Evolutionary conservation across 495 filamentous ascomycete genomes (phyloP).

Genomic region (Penicillium diatomitis): DNA sequence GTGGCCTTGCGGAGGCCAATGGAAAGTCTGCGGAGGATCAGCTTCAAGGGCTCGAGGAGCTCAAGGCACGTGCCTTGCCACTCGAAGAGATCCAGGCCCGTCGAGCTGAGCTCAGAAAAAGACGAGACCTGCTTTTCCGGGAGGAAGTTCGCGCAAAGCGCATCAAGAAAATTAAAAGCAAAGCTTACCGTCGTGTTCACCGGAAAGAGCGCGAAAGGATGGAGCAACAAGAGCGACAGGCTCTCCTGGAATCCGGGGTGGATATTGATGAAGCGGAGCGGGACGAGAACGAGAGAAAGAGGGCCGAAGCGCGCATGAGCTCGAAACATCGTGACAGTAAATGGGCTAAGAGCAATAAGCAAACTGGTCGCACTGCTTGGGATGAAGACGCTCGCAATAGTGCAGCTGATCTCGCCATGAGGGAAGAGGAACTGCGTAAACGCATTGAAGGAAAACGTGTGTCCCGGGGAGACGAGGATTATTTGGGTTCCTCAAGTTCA

Average conservation of each 20-base stretch:
- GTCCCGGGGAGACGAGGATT: slow-evolving; percentile 40
- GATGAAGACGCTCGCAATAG: slow-evolving; percentile 72
- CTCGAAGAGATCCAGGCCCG: slow-evolving; percentile 66
- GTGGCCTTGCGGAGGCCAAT: slow-evolving; percentile 54
- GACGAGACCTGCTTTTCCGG: slow-evolving; percentile 80
- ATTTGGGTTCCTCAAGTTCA: slow-evolving; percentile 37
- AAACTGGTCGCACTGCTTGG: slow-evolving; percentile 69
- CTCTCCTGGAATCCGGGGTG: slow-evolving; percentile 59
- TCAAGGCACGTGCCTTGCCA: slow-evolving; percentile 55
- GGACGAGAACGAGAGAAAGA: slow-evolving; percentile 65
- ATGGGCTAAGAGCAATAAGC: slow-evolving; percentile 85
- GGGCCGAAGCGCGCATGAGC: slow-evolving; percentile 85
- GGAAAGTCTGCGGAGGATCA: slow-evolving; percentile 55
- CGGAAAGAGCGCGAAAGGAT: slow-evolving; percentile 72
- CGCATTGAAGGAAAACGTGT: slow-evolving; percentile 72
- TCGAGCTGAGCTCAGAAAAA: slow-evolving; percentile 64
- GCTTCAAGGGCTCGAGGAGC: slow-evolving; percentile 60
- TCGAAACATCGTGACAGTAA: slow-evolving; percentile 83
- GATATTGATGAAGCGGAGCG: slow-evolving; percentile 65
- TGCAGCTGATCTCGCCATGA: slow-evolving; percentile 70
- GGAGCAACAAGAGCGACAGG: slow-evolving; percentile 61
- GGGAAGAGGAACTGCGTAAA: slow-evolving; percentile 76
- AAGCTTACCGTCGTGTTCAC: slow-evolving; percentile 83
- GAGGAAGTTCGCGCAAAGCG: slow-evolving; percentile 83
- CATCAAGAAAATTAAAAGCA: slow-evolving; percentile 97